phyloP scores from a whole-genome alignment of 1,284 basidiomycete species.

The Volvariella surrecta region DNA sequence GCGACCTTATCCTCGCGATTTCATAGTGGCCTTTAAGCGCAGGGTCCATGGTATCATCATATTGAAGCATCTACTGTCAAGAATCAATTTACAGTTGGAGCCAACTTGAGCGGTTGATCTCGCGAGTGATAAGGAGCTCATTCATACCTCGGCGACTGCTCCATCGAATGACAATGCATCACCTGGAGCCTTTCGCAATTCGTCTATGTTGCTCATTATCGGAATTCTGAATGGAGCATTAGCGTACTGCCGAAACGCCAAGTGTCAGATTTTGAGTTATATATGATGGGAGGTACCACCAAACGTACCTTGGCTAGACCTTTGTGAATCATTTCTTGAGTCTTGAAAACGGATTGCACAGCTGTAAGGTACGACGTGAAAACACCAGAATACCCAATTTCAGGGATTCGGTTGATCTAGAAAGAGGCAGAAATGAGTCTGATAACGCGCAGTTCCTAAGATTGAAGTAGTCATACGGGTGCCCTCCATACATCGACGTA shows the following conservation, averaged over 20 bases:
- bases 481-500: too few species aligned
- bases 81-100: background rate
- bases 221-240: slow-evolving; percentile 32
- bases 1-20: slow-evolving; percentile 9
- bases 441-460: too few species aligned
- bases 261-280: background rate
- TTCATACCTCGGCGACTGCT: slow-evolving; percentile 23
- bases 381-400: slow-evolving; percentile 13
- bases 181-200: slow-evolving; percentile 30
- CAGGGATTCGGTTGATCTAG: slow-evolving; percentile 13
- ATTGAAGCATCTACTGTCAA: slow-evolving; percentile 6
- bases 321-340: slow-evolving; percentile 13
- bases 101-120: background rate
- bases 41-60: slow-evolving; percentile 10
- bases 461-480: too few species aligned
- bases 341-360: slow-evolving; percentile 12
- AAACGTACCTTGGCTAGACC: slow-evolving; percentile 15
- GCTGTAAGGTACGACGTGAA: slow-evolving; percentile 16
- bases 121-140: background rate
- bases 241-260: slow-evolving; percentile 19
- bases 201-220: slow-evolving; percentile 25
- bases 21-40: slow-evolving; percentile 8
- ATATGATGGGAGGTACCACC: too few species aligned
- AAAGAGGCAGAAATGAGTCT: too few species aligned
- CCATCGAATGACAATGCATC: slow-evolving; percentile 27